phyloP scores from a whole-genome alignment of 2,329 filamentous ascomycete genomes.

The Calonectria naviculata region DNA sequence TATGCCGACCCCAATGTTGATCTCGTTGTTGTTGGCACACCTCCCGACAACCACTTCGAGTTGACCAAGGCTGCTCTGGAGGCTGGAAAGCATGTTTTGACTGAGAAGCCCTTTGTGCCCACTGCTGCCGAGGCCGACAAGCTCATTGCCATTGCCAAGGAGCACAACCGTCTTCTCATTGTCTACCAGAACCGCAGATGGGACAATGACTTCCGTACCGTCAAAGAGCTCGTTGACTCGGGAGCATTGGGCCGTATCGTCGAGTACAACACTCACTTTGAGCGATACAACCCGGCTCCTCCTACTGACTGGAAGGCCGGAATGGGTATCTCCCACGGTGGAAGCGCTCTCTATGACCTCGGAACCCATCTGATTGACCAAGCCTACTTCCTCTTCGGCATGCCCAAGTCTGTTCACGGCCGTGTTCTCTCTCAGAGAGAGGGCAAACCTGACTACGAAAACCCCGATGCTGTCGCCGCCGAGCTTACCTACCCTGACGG shows the following conservation, averaged over 20 bases:
- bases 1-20: constrained; percentile 74
- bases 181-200: constrained; percentile 84
- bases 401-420: constrained; percentile 74
- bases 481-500: constrained; percentile 74
- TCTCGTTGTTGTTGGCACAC: constrained; percentile 77
- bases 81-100: constrained; percentile 80
- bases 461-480: constrained; percentile 70
- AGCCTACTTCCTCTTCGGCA: constrained; percentile 75
- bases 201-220: constrained; percentile 81
- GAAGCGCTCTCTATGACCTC: constrained; percentile 78
- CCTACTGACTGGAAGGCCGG: constrained; percentile 75
- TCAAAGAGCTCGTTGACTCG: constrained; percentile 70
- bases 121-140: constrained; percentile 74
- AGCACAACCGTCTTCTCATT: constrained; percentile 64
- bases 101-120: constrained; percentile 87
- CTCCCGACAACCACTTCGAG: constrained; percentile 76
- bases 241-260: constrained; percentile 76
- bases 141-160: constrained; percentile 66
- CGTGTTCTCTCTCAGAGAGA: constrained; percentile 75
- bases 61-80: constrained; percentile 74
- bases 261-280: constrained; percentile 85
- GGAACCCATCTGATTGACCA: constrained; percentile 84
- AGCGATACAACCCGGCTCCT: constrained; percentile 73
- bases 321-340: constrained; percentile 69
- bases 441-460: constrained; percentile 56